These are phyloP conservation scores for Globisporangium uncinulatum DNA, from an alignment of 352 stramenopile species.

Conservation along the genomic window DNA sequence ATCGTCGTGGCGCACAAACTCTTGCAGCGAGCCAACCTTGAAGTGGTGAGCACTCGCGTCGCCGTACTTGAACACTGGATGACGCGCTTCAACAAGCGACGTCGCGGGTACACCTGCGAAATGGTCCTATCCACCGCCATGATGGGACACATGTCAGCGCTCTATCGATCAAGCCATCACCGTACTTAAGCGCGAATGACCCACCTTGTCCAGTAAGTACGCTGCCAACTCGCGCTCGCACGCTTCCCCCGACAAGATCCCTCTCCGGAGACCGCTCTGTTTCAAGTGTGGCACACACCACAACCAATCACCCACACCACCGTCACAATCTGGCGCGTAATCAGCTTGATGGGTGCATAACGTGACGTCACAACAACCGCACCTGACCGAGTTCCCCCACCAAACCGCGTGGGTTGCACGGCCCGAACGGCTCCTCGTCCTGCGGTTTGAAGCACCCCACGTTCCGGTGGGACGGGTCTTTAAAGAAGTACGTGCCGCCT, in stretches of 20 bases:
- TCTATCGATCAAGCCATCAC: too few species aligned
- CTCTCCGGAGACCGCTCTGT: constrained; percentile 81
- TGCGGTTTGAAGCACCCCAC: constrained; percentile 97
- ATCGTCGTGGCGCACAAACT: constrained; percentile 94
- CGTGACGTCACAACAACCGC: background rate
- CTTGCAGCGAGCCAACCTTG: constrained; percentile 96
- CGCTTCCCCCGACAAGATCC: constrained; percentile 94
- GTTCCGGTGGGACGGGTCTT: constrained; percentile 90
- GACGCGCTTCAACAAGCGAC: constrained; percentile 64
- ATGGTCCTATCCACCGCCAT: constrained; percentile 38
- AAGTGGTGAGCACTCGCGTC: constrained; percentile 54
- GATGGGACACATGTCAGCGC: background rate
- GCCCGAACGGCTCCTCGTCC: constrained; percentile 97
- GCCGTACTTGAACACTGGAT: constrained; percentile 76
- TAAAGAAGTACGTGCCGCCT: constrained; percentile 98
- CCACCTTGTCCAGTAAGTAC: constrained; percentile 93
- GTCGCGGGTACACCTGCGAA: constrained; percentile 83
- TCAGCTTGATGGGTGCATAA: background rate
- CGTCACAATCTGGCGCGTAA: background rate
- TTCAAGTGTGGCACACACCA: too few species aligned
- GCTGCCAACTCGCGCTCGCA: constrained; percentile 96
- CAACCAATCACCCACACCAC: too few species aligned
- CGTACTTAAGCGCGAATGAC: background rate
- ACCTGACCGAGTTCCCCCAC: constrained; percentile 74
- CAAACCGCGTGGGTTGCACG: constrained; percentile 96